Conservation (phyloP, 768 basidiomycete species). For the Agaricus blazei region DNA sequence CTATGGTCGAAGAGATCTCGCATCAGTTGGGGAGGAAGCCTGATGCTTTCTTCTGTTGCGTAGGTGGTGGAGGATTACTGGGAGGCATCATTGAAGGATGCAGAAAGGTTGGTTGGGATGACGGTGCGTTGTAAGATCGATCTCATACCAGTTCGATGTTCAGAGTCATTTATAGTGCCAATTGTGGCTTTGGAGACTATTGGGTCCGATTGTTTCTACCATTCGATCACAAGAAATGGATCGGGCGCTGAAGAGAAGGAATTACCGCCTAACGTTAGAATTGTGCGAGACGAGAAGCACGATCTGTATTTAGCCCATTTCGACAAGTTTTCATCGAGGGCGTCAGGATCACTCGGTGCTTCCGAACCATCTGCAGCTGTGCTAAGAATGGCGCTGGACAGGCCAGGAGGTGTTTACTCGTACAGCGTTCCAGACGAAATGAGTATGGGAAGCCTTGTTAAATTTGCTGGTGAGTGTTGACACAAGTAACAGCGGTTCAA, state of each 20-base stretch:
- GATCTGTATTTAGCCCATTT: conserved; percentile 56
- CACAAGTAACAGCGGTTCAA: neutral
- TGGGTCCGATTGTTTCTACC: conserved; percentile 72
- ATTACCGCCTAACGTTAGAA: conserved; percentile 37
- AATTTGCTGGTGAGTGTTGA: conserved; percentile 50
- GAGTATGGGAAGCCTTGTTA: conserved; percentile 53
- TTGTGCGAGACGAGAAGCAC: conserved; percentile 34
- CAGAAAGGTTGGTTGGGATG: conserved; percentile 57
- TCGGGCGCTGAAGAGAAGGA: conserved; percentile 25
- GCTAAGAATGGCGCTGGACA: conserved; percentile 60
- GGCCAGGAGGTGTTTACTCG: conserved; percentile 50
- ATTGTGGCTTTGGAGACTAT: conserved; percentile 65
- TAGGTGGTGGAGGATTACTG: conserved; percentile 70
- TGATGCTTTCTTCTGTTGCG: conserved; percentile 71
- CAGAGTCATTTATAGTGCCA: conserved; percentile 38
- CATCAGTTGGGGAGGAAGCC: conserved; percentile 51
- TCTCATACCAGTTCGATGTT: neutral
- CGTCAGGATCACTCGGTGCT: conserved; percentile 68
- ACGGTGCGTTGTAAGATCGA: conserved; percentile 37
- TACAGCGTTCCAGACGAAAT: conserved; percentile 65
- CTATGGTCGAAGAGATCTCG: conserved; percentile 62
- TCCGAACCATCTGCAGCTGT: conserved; percentile 56
- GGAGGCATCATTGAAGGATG: conserved; percentile 73
- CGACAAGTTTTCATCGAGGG: conserved; percentile 51
- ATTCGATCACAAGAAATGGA: conserved; percentile 46